Conservation (phyloP, 2,329 filamentous ascomycete species). For the Pseudocercospora cruenta region DNA sequence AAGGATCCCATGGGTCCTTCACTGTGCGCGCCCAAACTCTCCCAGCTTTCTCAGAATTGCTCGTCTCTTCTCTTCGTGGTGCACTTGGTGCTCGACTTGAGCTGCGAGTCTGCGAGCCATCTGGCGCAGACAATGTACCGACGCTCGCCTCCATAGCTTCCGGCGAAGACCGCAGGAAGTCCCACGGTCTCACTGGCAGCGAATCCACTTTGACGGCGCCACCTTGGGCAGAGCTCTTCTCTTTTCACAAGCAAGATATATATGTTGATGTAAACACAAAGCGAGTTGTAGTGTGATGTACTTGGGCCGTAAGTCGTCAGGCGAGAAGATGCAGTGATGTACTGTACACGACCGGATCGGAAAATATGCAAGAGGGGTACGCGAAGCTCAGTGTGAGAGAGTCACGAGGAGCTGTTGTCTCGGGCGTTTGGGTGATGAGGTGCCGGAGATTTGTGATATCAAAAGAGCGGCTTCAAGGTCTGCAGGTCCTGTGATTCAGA, state of each 20-base stretch:
- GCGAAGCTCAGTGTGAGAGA: constrained; percentile 2
- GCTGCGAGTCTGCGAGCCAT: constrained; percentile 25
- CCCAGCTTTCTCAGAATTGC: constrained; percentile 47
- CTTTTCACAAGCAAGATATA: background rate
- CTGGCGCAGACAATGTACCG: constrained; percentile 26
- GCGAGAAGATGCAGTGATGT: constrained; percentile 8
- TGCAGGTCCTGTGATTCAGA: constrained; percentile 21
- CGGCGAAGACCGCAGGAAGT: constrained; percentile 31
- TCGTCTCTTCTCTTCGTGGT: constrained; percentile 36
- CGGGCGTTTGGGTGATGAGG: constrained; percentile 18
- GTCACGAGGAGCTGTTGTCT: constrained; percentile 28
- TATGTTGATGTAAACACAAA: background rate
- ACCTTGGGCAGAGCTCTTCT: constrained; percentile 17
- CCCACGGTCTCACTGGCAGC: constrained; percentile 38
- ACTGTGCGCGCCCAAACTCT: constrained; percentile 47
- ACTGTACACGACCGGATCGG: constrained; percentile 10
- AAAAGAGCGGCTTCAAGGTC: constrained; percentile 16
- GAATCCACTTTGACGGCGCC: constrained; percentile 38
- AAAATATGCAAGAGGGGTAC: constrained; percentile 13
- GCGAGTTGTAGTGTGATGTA: background rate
- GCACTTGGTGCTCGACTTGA: constrained; percentile 34
- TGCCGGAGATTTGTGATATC: constrained; percentile 9
- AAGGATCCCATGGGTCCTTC: constrained; percentile 53
- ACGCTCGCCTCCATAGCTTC: constrained; percentile 29
- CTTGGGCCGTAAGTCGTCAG: background rate